Base-by-base conservation (phyloP, 768 basidiomycete species). In the Boletus speciosus region DNA sequence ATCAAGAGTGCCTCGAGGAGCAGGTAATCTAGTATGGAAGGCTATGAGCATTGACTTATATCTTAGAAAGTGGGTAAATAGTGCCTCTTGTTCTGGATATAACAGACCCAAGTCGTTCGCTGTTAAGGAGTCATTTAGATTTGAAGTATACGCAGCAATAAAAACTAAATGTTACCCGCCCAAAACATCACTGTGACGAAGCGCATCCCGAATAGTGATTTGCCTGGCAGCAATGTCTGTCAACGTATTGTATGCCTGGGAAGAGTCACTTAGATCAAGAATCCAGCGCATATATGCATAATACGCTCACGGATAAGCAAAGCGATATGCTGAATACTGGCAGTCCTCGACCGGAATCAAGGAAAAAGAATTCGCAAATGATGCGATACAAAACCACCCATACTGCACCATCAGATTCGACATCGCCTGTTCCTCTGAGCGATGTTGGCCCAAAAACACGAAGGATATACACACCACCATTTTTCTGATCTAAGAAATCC, bases 1-100 rank as follows among this genome's bases (percentile, higher is more conserved):
- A 80, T 77, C 40, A 86, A 63, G 4, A 85, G 73, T 15, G 78
- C 74, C 63, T 87, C 85, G 40, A 84, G 66, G 14, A 78, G 75
- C 16, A 86, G 68, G 60, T 78, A 84, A 50, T 81, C 85, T 84
- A 35, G 63, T 34, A 57, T 8, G 45, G 11, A 32, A 46, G 21
- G 25, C 34, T 4, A 37, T 56, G 11, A 42, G 25, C 4, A 32
- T 7, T 3, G 15, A 25, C 15, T 12, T 21, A n/a, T 34, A 25
- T 37, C 39, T 9, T 40, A 44, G 16, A 32, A 10, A 45, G 42
- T 19, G 15, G 27, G 25, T 21, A n/a, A 52, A n/a, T 21, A 58
- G 23, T 59, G 78, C 85, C 81, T 70, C 67, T 77, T 21, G 77
- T 78, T 38, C 73, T 68, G 35, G 75, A 76, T 49, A 86, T 69